Base-by-base conservation (phyloP, 495 filamentous ascomycete genomes). In the Aspergillus steynii region DNA sequence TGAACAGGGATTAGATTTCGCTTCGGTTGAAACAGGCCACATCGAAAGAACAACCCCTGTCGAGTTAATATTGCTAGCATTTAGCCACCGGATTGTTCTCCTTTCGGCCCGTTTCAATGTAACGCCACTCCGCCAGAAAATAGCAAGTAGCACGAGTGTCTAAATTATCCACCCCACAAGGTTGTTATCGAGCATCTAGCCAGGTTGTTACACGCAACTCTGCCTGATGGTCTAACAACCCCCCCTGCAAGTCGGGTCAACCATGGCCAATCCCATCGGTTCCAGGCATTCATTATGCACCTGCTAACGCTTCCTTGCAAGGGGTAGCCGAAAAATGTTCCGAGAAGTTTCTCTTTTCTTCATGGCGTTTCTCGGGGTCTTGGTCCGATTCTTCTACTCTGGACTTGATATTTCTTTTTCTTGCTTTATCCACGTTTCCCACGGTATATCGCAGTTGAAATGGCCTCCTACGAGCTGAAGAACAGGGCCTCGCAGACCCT, bases 381-480 rank as follows among this genome's bases (percentile, higher is more conserved):
- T 8, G 10, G 37, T 14, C 37, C 5, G 37, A 14, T 42, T 42
- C 12, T 42, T 42, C 37, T 42, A 8, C 9, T 3, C 37, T 42
- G 37, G 1, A 14, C 14, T 42, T 9, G 31, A 20, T 42, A 3
- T 10, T 42, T 42, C 37, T 2, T 15, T 15, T 42, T 42, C 37
- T 42, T 8, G 3, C 9, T 42, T 42, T 42, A 2, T 10, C 3
- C 12, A 42, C 14, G 37, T 12, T 42, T 42, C 14, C 4, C 37
- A 42, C 7, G 9, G 37, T 0, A 14, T 0, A 8, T 42, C 14
- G 9, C 37, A 42, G 1, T 42, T 42, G 5, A 12, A 14, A 65
- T 67, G 65, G 50, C 49, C 34, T 62, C 62, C 28, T 48, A 62
- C 25, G 54, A 47, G 42, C 53, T 59, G 42, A 67, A 65, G 59